Conservation (phyloP, 139 green algal genomes). For the Raphidocelis subcapitata region DNA sequence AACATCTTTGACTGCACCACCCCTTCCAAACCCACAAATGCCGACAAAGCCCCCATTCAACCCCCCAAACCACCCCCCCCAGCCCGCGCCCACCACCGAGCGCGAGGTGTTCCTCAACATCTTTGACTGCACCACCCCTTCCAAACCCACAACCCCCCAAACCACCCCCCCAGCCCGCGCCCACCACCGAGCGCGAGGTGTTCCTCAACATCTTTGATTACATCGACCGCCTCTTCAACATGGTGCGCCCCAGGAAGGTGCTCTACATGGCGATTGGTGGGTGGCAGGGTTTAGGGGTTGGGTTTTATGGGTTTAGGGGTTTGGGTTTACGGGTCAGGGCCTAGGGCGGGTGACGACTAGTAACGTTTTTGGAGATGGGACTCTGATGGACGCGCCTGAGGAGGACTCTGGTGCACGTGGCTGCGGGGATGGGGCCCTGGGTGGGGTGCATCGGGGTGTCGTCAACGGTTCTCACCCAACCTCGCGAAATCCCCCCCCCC, state of each 20-base stretch:
- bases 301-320: not conserved
- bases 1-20: constrained; percentile 99
- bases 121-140: constrained; percentile 99
- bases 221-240: constrained; percentile 97
- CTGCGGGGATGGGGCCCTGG: no score
- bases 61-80: no score
- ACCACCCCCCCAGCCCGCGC: constrained; percentile 68
- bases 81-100: constrained; percentile 89
- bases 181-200: constrained; percentile 94
- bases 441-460: no score
- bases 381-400: no score
- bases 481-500: no score
- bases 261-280: constrained; percentile 99
- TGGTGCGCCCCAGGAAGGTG: constrained; percentile 94
- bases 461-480: no score
- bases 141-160: no score
- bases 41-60: constrained; percentile 28
- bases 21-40: no score
- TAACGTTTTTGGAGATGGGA: no score
- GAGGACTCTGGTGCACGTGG: no score
- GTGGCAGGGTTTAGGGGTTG: not conserved
- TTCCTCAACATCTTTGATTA: constrained; percentile 99
- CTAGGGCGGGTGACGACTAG: no score
- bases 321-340: no score
- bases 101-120: constrained; percentile 95